phyloP scores from a whole-genome alignment of 805 yeast genomes.

The Spathaspora sp. region DNA sequence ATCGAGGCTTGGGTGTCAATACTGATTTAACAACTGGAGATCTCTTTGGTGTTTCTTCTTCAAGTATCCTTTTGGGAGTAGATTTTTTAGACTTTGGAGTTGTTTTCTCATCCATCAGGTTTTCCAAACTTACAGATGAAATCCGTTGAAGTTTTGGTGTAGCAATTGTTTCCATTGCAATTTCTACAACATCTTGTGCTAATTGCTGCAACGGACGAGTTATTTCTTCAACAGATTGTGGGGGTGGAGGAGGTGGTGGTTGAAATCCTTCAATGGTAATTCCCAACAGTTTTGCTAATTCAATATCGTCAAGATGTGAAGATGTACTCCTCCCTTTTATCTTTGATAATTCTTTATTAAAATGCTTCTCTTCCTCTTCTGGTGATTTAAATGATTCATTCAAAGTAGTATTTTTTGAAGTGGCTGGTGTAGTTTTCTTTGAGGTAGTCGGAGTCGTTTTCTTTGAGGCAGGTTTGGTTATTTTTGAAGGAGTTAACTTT shows the following conservation, averaged over 20 bases:
- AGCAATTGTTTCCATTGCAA: neutral
- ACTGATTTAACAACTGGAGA: constrained; percentile 2
- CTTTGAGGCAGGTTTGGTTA: constrained; percentile 1
- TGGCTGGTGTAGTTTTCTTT: neutral
- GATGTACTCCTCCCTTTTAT: constrained; percentile 10
- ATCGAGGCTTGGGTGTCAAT: constrained; percentile 17
- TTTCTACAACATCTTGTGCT: neutral
- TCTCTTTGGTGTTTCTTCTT: neutral
- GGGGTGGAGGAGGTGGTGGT: constrained; percentile 4
- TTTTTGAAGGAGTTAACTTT: neutral
- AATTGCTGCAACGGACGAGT: too few species aligned
- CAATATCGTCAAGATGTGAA: constrained; percentile 7
- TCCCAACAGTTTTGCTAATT: constrained; percentile 35
- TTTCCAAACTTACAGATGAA: neutral
- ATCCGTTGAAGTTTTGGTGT: neutral
- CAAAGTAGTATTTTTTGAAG: neutral
- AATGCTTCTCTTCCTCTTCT: constrained; percentile 21
- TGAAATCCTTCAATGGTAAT: constrained; percentile 17
- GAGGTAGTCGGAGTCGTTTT: neutral
- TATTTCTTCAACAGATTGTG: too few species aligned
- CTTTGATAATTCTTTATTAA: constrained; percentile 18
- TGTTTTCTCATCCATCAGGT: neutral
- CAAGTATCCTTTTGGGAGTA: neutral
- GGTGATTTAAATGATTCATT: constrained; percentile 8
- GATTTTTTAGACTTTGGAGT: neutral